These are phyloP conservation scores for Tricholoma flavovirens DNA, from an alignment of 768 basidiomycete genomes.

Conservation along the genomic window DNA sequence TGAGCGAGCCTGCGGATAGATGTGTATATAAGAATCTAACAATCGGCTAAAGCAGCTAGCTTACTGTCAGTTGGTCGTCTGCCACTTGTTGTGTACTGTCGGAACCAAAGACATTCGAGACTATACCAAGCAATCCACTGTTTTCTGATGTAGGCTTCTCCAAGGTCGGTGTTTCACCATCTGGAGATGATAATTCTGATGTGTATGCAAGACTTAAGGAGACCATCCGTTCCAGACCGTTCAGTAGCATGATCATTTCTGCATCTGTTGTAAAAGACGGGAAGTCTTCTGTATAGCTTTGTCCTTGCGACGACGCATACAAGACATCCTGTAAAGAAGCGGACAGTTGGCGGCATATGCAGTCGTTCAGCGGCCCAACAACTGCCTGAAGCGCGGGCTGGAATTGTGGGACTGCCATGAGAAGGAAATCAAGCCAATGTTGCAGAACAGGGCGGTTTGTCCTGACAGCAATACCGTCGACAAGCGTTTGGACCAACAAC, in stretches of 20 bases:
- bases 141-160: slow-evolving; percentile 53
- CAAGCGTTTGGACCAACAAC: slow-evolving; percentile 68
- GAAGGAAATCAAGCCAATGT: slow-evolving; percentile 95
- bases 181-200: slow-evolving; percentile 40
- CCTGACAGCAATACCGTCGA: slow-evolving; percentile 69
- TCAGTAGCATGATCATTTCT: slow-evolving; percentile 80
- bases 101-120: slow-evolving; percentile 85
- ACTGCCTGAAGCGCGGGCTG: slow-evolving; percentile 62
- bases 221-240: slow-evolving; percentile 77
- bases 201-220: slow-evolving; percentile 63
- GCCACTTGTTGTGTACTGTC: slow-evolving; percentile 43
- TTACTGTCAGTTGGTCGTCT: slow-evolving; percentile 57
- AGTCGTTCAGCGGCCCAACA: slow-evolving; percentile 72
- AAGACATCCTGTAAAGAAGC: slow-evolving; percentile 50
- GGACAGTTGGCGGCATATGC: slow-evolving; percentile 67
- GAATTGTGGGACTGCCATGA: slow-evolving; percentile 86
- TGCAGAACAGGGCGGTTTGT: slow-evolving; percentile 79
- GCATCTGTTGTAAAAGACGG: slow-evolving; percentile 60
- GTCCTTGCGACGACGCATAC: slow-evolving; percentile 31
- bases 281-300: slow-evolving; percentile 36
- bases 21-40: slow-evolving; percentile 2
- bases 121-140: slow-evolving; percentile 77
- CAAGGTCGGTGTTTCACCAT: slow-evolving; percentile 47
- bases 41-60: slow-evolving; percentile 16
- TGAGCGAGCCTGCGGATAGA: slow-evolving; percentile 50